phyloP scores from a whole-genome alignment of 2,329 filamentous ascomycete species.

The Verticillium nonalfalfae region DNA sequence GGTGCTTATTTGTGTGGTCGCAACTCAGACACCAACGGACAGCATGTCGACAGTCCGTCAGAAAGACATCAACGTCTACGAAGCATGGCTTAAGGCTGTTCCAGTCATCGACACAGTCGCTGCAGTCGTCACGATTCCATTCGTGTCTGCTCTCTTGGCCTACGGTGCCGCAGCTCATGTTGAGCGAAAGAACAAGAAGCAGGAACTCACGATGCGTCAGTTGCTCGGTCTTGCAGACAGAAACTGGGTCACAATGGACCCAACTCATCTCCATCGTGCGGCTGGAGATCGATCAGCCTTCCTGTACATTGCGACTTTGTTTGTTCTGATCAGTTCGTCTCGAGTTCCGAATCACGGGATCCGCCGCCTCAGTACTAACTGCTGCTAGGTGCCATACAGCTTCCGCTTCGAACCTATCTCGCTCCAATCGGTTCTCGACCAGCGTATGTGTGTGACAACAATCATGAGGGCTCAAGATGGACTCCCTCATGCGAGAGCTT shows the following conservation, averaged over 20 bases:
- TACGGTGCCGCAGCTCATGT: constrained; percentile 9
- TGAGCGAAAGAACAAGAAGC: constrained; percentile 4
- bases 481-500: not conserved
- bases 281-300: not conserved
- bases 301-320: not conserved
- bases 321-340: not conserved
- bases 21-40: constrained; percentile 3
- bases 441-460: not conserved
- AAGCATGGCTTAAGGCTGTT: constrained; percentile 4
- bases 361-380: not conserved
- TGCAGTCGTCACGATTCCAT: constrained; percentile 8
- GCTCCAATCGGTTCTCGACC: not conserved
- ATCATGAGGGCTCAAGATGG: not conserved
- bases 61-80: constrained; percentile 5
- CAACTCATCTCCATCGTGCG: not conserved
- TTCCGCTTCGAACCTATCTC: constrained; percentile 4
- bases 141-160: constrained; percentile 7
- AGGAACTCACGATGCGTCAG: constrained; percentile 7
- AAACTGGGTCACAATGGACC: constrained; percentile 6
- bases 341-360: not conserved
- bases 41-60: constrained; percentile 4
- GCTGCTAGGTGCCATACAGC: constrained; percentile 1
- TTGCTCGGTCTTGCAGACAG: constrained; percentile 7
- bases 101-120: constrained; percentile 6
- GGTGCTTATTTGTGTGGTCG: constrained; percentile 7